A percentile compares a stretch with the other conserved stretches of the same genome.
phyloP scores from a whole-genome alignment of 495 filamentous ascomycete species.

The Daldinia loculata region DNA sequence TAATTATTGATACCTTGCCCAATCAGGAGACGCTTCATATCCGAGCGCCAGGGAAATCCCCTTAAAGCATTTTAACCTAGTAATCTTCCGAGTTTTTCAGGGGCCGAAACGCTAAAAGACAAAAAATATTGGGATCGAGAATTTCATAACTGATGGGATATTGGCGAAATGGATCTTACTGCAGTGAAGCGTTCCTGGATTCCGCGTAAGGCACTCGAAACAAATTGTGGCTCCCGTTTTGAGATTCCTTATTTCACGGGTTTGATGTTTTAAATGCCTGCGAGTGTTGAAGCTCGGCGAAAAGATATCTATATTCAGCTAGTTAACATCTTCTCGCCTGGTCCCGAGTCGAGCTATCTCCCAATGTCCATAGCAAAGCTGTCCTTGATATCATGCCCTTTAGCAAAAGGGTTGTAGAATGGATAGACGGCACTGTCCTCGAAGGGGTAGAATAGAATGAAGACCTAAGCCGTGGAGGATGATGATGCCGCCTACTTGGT shows the following conservation, averaged over 20 bases:
- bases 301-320: neutral
- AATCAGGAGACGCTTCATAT: conserved; percentile 7
- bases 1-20: neutral
- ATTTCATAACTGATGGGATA: neutral
- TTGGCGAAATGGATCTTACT: neutral
- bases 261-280: neutral
- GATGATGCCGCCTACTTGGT: neutral
- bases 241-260: neutral
- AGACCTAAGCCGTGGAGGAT: neutral
- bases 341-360: neutral
- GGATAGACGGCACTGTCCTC: neutral
- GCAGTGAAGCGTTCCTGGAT: conserved; percentile 24
- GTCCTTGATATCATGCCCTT: neutral
- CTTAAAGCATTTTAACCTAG: neutral
- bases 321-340: neutral
- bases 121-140: neutral
- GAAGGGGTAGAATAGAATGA: neutral
- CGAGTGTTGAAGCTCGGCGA: neutral
- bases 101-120: conserved; percentile 6
- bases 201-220: conserved; percentile 23
- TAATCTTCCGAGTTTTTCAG: conserved; percentile 1
- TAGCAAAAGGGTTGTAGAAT: neutral
- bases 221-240: neutral
- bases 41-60: conserved; percentile 10
- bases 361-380: neutral